Evolutionary conservation across 73 alveolate species (phyloP).

Genomic region (Paramecium biaurelia): DNA sequence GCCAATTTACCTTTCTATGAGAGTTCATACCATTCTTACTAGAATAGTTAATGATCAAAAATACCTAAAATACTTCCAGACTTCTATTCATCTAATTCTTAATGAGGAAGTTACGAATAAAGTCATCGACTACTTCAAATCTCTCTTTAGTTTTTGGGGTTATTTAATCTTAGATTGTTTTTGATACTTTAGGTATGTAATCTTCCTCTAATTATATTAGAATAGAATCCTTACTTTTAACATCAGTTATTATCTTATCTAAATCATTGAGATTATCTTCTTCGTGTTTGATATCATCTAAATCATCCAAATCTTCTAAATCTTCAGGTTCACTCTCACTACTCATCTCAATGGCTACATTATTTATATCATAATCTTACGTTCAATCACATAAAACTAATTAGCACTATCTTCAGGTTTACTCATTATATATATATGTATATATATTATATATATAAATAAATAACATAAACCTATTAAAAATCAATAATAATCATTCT

Average conservation of each 20-base stretch:
- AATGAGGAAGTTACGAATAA: constrained; percentile 96
- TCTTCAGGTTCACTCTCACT: constrained; percentile 66
- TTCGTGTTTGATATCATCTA: constrained; percentile 49
- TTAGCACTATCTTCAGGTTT: constrained; percentile 6
- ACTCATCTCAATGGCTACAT: constrained; percentile 52
- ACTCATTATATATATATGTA: not conserved
- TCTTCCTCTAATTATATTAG: constrained; percentile 44
- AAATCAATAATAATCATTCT: not conserved
- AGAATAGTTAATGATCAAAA: not conserved
- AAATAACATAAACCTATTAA: constrained; percentile 9
- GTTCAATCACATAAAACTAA: constrained; percentile 1
- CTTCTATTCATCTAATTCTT: constrained; percentile 93
- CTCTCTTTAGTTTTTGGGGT: constrained; percentile 74
- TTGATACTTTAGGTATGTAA: constrained; percentile 42
- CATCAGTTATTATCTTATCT: constrained; percentile 45
- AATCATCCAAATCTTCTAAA: constrained; percentile 39
- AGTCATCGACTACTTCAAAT: constrained; percentile 98
- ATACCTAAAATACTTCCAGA: constrained; percentile 88
- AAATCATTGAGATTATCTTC: constrained; percentile 19
- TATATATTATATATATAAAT: not conserved
- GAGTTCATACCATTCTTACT: constrained; percentile 96
- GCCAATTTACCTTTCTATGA: constrained; percentile 96
- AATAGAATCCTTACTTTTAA: constrained; percentile 19
- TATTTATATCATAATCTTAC: not conserved
- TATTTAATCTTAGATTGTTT: constrained; percentile 11